Percentiles rank a stretch among this genome's conserved stretches.
Evolutionary conservation across 108 stramenopile species (phyloP).

Genomic region (Pseudonitzschia delicatissima): DNA sequence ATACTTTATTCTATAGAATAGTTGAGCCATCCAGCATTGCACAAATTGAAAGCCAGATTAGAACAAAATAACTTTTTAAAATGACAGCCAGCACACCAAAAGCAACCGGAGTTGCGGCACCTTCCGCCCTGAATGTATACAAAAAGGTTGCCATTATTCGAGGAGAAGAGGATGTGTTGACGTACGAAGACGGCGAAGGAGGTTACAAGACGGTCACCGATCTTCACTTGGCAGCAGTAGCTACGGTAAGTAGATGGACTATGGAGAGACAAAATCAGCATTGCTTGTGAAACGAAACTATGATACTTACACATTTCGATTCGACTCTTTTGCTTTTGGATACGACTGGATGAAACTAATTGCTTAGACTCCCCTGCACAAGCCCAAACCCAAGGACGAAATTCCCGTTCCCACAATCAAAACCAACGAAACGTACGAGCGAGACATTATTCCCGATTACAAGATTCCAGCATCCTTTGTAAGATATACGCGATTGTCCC

Average conservation of each 20-base stretch:
- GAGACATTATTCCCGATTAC: constrained; percentile 66
- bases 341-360: too few relatives aligned
- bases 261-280: too few relatives aligned
- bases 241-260: constrained; percentile 33
- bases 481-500: constrained; percentile 49
- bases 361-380: constrained; percentile 6
- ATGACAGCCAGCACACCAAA: background rate
- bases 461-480: constrained; percentile 58
- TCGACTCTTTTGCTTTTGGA: background rate
- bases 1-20: too few relatives aligned
- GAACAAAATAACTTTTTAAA: too few relatives aligned
- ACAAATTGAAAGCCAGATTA: too few relatives aligned
- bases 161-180: constrained; percentile 47
- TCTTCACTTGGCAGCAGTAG: constrained; percentile 45
- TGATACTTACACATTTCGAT: background rate
- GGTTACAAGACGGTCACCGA: constrained; percentile 42
- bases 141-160: constrained; percentile 77
- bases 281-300: too few relatives aligned
- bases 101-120: constrained; percentile 1
- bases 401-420: constrained; percentile 79
- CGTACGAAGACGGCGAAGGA: constrained; percentile 73
- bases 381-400: constrained; percentile 56
- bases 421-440: constrained; percentile 51
- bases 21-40: too few relatives aligned
- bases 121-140: constrained; percentile 69